Evolutionary conservation across 108 stramenopile genomes (phyloP), one percentile per base, ranked within the genome.

Genomic region (Fragilaria radians): DNA sequence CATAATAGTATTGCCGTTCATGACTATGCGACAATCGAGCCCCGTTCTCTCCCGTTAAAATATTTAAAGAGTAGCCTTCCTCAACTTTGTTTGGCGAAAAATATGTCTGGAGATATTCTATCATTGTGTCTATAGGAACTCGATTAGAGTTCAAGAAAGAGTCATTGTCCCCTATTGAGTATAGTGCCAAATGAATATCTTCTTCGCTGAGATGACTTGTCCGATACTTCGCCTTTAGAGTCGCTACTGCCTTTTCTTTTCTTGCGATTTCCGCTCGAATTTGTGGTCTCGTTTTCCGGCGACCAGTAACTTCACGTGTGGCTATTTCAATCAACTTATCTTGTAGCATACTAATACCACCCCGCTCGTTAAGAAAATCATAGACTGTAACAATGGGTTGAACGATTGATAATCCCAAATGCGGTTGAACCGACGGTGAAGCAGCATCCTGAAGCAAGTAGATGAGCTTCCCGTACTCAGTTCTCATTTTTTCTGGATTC

Each of bases 401-500:
- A n/a, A n/a, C n/a, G n/a, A 84, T 53, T 18, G 64, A 59, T 67
- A 78, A 74, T 26, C 80, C 78, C 23, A 85, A 33, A 1, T 54
- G 53, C 45, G 71, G 71, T 31, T 66, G 60, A 22, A 81, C 74
- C 5, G 76, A 61, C 27, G 82, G 68, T 26, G 75, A 72, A 57
- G 77, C 64, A 7, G 77, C 58, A 68, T 92, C 90, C 68, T 88
- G 87, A 34, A 94, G 49, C 33, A 91, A 51, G 69, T 87, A 90
- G 83, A 91, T 80, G 32, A 94, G 68, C 71, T 94, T 94, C 32
- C 92, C 92, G 72, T 94, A 91, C 21, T 79, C 81, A 24, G 63
- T 67, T 23, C 92, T 62, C 79, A 94, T 83, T 57, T 82, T 81
- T 26, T 62, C 63, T 18, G 92, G 92, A 57, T 94, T 94, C 56